Base-by-base conservation (phyloP, 2,329 filamentous ascomycete species). In the Clonostachys rhizophaga region DNA sequence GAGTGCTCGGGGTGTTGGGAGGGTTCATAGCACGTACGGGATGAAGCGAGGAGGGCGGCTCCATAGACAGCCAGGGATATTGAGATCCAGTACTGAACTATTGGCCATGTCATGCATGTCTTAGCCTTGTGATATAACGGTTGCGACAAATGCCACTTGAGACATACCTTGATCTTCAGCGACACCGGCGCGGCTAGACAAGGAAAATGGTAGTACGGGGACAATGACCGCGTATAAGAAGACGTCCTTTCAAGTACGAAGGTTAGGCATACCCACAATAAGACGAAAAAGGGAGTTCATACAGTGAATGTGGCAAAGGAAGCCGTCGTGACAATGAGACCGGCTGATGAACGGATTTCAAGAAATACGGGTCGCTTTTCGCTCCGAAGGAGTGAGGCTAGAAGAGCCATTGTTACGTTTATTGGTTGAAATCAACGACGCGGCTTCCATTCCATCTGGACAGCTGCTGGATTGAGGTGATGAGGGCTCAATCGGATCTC, bases 261-360 rank as follows among this genome's bases (percentile, higher is more conserved):
- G 14, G 36, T 39, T 18, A 39, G 36, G 10, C 3, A 39, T 18
- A 18, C 36, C 14, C 36, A 24, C 6, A 17, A 11, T 16, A 6
- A 11, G n/a, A 14, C 10, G 8, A 34, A 11, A 16, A n/a, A 41
- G 40, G 5, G 42, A 16, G 6, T 36, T 30, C 36, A 39, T 39
- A 65, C 63, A 40, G 63, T 64, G 44, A 65, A 66, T n/a, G 64
- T 55, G 24, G 63, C 63, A 53, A 60, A 62, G 18, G 60, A 56
- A 18, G 59, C 61, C 20, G 61, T 63, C 14, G 58, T 54, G 24
- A 65, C 57, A 41, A 66, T 64, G 18, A 65, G 52, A 10, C 53
- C 52, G 43, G 61, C 50, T 20, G 63, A 66, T 18, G 63, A 64
- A 13, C 63, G 60, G 44, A 60, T 41, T 45, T 58, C 50, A 40